Percentiles rank a stretch among this genome's conserved stretches.
These are phyloP conservation scores for Candida sp. DNA, from an alignment of 1,139 yeast species.

Conservation along the genomic window DNA sequence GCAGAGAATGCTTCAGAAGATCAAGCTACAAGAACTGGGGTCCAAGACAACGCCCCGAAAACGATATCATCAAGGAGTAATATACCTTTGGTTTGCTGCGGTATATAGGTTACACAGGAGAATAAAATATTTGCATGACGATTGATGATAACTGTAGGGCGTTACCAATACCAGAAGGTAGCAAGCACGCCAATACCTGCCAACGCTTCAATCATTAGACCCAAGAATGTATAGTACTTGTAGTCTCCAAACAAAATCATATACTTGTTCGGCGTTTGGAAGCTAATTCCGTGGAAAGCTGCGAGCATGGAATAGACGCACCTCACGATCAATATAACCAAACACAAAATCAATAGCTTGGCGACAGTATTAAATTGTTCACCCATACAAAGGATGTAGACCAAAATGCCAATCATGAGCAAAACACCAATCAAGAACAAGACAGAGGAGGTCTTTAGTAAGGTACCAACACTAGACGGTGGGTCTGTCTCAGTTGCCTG, in stretches of 20 bases:
- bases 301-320: slow-evolving; percentile 14
- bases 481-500: slow-evolving; percentile 2
- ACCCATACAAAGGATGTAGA: neutral
- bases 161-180: slow-evolving; percentile 11
- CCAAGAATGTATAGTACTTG: slow-evolving; percentile 14
- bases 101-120: neutral
- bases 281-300: slow-evolving; percentile 15
- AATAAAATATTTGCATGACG: neutral
- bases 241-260: slow-evolving; percentile 16
- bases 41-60: neutral
- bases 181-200: slow-evolving; percentile 9
- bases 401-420: slow-evolving; percentile 8
- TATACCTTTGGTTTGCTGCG: neutral
- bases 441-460: slow-evolving; percentile 11
- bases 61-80: neutral
- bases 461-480: slow-evolving; percentile 4
- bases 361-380: slow-evolving; percentile 4
- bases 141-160: too few species aligned
- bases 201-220: slow-evolving; percentile 11
- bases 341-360: slow-evolving; percentile 10
- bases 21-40: slow-evolving; percentile 2
- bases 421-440: slow-evolving; percentile 13
- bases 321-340: slow-evolving; percentile 13
- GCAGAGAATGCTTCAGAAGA: neutral
- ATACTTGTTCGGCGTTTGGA: slow-evolving; percentile 12